These are phyloP conservation scores for Kodamaea fungicola DNA, from an alignment of 1,139 yeast species.

Conservation along the genomic window DNA sequence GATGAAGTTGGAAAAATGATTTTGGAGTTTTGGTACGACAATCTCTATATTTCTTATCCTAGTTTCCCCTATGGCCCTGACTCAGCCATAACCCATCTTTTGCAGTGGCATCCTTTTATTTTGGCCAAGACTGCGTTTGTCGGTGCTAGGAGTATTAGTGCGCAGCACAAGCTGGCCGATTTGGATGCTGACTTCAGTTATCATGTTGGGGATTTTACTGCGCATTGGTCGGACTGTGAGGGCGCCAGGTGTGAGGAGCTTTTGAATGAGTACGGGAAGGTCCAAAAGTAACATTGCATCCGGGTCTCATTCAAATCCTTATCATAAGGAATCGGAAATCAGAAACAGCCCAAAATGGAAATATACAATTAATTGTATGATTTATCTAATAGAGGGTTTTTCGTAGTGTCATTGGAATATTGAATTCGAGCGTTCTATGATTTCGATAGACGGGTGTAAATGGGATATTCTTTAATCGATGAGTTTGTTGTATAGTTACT, in stretches of 20 bases:
- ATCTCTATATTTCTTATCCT: slow-evolving; percentile 60
- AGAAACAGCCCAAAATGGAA: too few species aligned
- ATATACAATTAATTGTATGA: too few species aligned
- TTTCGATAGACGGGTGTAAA: too few species aligned
- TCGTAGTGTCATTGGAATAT: too few species aligned
- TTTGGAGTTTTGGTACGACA: slow-evolving; percentile 74
- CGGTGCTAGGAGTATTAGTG: slow-evolving; percentile 46
- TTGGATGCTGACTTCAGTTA: slow-evolving; percentile 33
- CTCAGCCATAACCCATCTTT: slow-evolving; percentile 71
- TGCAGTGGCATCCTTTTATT: slow-evolving; percentile 91
- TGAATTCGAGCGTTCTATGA: too few species aligned
- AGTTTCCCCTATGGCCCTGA: slow-evolving; percentile 61
- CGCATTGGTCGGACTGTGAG: slow-evolving; percentile 55
- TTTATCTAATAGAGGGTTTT: too few species aligned
- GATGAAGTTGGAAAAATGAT: slow-evolving; percentile 62
- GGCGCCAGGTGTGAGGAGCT: slow-evolving; percentile 48
- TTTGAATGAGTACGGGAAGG: slow-evolving; percentile 33
- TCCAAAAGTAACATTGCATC: too few species aligned
- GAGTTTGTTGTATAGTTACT: too few species aligned
- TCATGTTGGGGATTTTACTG: slow-evolving; percentile 61
- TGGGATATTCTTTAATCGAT: too few species aligned
- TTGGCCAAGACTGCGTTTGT: slow-evolving; percentile 71
- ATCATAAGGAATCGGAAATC: too few species aligned
- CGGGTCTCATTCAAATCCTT: too few species aligned
- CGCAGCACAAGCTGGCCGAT: slow-evolving; percentile 19